Evolutionary conservation across 1,284 basidiomycete genomes (phyloP).

Genomic region (Austropuccinia psidii): DNA sequence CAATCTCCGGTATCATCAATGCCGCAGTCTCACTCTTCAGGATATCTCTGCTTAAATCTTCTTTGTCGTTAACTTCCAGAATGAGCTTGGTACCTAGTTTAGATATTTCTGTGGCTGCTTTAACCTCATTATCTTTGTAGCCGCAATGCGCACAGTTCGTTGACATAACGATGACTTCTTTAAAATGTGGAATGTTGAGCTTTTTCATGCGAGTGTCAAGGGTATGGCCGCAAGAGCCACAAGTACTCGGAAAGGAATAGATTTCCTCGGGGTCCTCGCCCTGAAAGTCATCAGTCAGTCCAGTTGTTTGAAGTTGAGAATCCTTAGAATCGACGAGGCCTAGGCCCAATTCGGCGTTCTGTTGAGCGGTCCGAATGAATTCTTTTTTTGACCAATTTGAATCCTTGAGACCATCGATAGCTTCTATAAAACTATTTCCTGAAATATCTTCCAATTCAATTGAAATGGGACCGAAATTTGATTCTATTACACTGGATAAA

Average conservation of each 20-base stretch:
- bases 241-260: conserved; percentile 76
- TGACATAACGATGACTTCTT: conserved; percentile 98
- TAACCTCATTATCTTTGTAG: conserved; percentile 96
- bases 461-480: conserved; percentile 63
- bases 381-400: conserved; percentile 88
- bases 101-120: conserved; percentile 82
- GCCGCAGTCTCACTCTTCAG: conserved; percentile 92
- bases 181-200: conserved; percentile 95
- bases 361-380: conserved; percentile 72
- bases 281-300: conserved; percentile 46
- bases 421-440: conserved; percentile 92
- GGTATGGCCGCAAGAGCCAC: conserved; percentile 77
- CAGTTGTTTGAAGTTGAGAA: conserved; percentile 38
- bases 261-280: conserved; percentile 66
- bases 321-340: conserved; percentile 48
- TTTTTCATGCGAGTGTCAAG: conserved; percentile 91
- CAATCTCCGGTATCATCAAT: conserved; percentile 85
- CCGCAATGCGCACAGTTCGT: conserved; percentile 92
- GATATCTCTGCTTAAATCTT: conserved; percentile 89
- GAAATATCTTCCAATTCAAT: conserved; percentile 84
- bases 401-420: conserved; percentile 65
- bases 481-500: conserved; percentile 64
- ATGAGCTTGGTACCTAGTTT: conserved; percentile 76
- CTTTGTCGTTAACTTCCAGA: conserved; percentile 81
- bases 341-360: conserved; percentile 69